These are phyloP conservation scores for Neurospora sp. DNA, from an alignment of 495 filamentous ascomycete species.

Conservation along the genomic window DNA sequence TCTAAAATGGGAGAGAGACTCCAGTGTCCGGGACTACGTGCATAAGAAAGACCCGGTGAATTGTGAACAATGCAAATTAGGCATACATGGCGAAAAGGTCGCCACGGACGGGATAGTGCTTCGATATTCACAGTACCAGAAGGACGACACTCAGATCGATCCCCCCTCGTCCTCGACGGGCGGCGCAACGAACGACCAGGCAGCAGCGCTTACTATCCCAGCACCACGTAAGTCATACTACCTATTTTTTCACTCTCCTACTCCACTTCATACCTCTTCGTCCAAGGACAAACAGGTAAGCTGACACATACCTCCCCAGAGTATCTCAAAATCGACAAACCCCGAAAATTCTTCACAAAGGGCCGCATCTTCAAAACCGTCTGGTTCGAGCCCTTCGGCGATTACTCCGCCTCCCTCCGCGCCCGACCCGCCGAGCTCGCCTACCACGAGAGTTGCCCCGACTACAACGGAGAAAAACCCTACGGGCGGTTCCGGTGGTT, in stretches of 20 bases:
- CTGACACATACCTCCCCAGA: conserved; percentile 1
- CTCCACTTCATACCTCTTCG: background rate
- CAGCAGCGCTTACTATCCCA: background rate
- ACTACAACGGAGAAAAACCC: conserved; percentile 12
- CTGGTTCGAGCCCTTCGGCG: conserved; percentile 22
- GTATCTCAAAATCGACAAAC: conserved; percentile 19
- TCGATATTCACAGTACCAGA: background rate
- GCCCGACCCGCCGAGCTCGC: conserved; percentile 7
- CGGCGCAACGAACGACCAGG: background rate
- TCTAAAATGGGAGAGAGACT: background rate
- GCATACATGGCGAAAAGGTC: background rate
- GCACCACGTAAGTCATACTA: background rate
- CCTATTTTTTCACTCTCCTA: background rate
- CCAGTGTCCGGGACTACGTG: background rate
- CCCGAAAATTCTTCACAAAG: conserved; percentile 32
- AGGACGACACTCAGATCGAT: background rate
- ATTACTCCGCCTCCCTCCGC: background rate
- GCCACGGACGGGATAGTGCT: background rate
- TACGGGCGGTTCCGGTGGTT: conserved; percentile 23
- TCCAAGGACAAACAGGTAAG: background rate
- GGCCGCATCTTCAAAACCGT: conserved; percentile 26
- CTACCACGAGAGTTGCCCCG: conserved; percentile 6
- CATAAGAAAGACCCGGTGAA: background rate
- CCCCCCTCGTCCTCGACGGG: background rate
- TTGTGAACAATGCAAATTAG: background rate